Evolutionary conservation across 2,329 filamentous ascomycete species (phyloP).

Genomic region (Neocucurbitaria cava): DNA sequence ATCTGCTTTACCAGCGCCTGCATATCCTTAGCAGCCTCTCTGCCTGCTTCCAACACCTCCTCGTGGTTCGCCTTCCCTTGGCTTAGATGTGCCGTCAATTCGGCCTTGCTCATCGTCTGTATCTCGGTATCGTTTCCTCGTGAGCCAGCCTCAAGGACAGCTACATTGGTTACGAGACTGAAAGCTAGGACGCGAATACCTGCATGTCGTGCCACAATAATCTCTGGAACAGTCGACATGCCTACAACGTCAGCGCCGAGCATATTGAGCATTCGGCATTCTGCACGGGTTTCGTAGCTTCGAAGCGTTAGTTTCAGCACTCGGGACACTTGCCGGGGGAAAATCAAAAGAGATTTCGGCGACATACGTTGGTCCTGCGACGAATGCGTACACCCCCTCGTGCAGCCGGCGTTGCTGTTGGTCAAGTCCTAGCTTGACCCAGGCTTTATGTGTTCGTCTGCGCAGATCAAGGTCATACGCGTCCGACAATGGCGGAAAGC

Average conservation of each 20-base stretch:
- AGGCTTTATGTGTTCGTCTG: slow-evolving; percentile 63
- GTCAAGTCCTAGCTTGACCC: slow-evolving; percentile 58
- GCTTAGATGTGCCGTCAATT: slow-evolving; percentile 63
- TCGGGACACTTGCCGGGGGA: neutral
- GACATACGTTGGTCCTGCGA: slow-evolving; percentile 65
- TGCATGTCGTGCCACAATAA: slow-evolving; percentile 69
- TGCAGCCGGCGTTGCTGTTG: slow-evolving; percentile 61
- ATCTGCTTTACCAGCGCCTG: slow-evolving; percentile 60
- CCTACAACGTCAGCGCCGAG: slow-evolving; percentile 73
- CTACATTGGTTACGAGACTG: slow-evolving; percentile 71
- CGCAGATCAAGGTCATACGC: slow-evolving; percentile 70
- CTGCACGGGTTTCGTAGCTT: slow-evolving; percentile 70
- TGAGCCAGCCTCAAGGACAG: slow-evolving; percentile 65
- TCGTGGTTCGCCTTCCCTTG: slow-evolving; percentile 69
- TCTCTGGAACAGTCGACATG: slow-evolving; percentile 74
- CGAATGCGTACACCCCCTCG: slow-evolving; percentile 71
- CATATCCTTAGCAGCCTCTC: slow-evolving; percentile 67
- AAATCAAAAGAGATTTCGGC: slow-evolving; percentile 3
- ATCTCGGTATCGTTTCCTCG: slow-evolving; percentile 64
- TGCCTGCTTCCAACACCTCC: slow-evolving; percentile 69
- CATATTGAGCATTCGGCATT: slow-evolving; percentile 67
- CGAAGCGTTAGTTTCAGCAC: slow-evolving; percentile 13
- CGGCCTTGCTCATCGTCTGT: slow-evolving; percentile 56
- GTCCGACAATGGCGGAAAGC: slow-evolving; percentile 70
- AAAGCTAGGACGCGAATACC: slow-evolving; percentile 69